Evolutionary conservation across 139 green algal genomes (phyloP).

Genomic region (Chlorella ohadii): DNA sequence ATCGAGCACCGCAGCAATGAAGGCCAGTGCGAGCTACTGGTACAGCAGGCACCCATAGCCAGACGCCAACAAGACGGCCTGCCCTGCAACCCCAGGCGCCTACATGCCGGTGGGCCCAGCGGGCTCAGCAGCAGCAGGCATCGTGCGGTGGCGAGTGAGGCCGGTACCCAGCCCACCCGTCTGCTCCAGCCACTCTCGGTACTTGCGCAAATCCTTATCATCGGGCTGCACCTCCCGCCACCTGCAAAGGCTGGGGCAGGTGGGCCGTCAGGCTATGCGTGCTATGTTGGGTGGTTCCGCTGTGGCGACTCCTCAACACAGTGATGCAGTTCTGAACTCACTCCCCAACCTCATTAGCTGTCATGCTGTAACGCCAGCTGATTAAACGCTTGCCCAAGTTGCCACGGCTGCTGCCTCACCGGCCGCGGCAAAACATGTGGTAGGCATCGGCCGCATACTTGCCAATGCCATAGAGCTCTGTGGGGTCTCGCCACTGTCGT

Average conservation of each 20-base stretch:
- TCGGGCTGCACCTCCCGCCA: slow-evolving; percentile 51
- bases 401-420: slow-evolving; percentile 43
- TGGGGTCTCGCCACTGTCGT: slow-evolving; percentile 79
- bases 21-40: too few species aligned
- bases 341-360: too few species aligned
- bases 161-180: slow-evolving; percentile 67
- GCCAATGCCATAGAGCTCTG: slow-evolving; percentile 84
- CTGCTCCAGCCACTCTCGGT: slow-evolving; percentile 69
- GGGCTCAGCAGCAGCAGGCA: not conserved
- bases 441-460: slow-evolving; percentile 93
- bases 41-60: too few species aligned
- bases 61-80: too few species aligned
- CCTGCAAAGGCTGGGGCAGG: not conserved
- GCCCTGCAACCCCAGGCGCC: too few species aligned
- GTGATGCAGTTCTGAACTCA: too few species aligned
- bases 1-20: too few species aligned
- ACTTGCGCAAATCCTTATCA: slow-evolving; percentile 69
- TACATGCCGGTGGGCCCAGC: too few species aligned
- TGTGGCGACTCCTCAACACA: too few species aligned
- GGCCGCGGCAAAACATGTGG: slow-evolving; percentile 88
- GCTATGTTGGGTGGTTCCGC: too few species aligned
- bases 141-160: slow-evolving; percentile 38
- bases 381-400: not conserved
- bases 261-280: too few species aligned
- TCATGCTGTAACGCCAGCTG: not conserved